phyloP scores from a whole-genome alignment of 2,329 filamentous ascomycete species.

The Diaporthe citrichinensis region DNA sequence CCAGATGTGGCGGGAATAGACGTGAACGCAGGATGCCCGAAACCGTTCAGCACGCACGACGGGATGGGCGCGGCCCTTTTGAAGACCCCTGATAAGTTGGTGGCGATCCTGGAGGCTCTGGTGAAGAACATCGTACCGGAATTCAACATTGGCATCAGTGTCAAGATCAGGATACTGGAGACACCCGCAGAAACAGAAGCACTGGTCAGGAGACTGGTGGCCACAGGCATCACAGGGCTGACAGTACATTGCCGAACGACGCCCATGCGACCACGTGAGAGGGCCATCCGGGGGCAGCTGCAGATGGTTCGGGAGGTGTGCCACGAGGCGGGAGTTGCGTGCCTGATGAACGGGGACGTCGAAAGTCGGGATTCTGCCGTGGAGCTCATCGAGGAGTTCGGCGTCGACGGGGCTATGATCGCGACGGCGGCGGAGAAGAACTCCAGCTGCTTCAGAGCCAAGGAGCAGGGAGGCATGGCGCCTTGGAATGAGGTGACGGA shows the following conservation, averaged over 20 bases:
- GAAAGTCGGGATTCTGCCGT: slow-evolving; percentile 79
- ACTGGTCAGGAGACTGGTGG: slow-evolving; percentile 83
- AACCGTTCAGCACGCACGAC: slow-evolving; percentile 92
- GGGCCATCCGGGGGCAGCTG: slow-evolving; percentile 88
- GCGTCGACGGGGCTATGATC: slow-evolving; percentile 97
- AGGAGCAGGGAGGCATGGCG: slow-evolving; percentile 77
- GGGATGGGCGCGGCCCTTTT: slow-evolving; percentile 97
- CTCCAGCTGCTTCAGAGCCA: slow-evolving; percentile 84
- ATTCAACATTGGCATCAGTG: slow-evolving; percentile 92
- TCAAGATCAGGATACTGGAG: slow-evolving; percentile 93
- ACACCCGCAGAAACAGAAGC: slow-evolving; percentile 80
- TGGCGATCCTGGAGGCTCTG: slow-evolving; percentile 85
- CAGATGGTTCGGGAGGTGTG: slow-evolving; percentile 87
- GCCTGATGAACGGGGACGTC: slow-evolving; percentile 96
- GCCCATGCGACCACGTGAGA: slow-evolving; percentile 92
- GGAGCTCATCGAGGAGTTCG: slow-evolving; percentile 80
- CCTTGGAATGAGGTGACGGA: slow-evolving; percentile 84
- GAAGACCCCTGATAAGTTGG: slow-evolving; percentile 85
- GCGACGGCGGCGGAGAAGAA: slow-evolving; percentile 94
- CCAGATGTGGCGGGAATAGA: slow-evolving; percentile 93
- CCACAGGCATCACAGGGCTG: slow-evolving; percentile 91
- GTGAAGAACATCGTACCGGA: slow-evolving; percentile 77
- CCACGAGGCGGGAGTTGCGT: slow-evolving; percentile 87
- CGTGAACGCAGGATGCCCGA: slow-evolving; percentile 98
- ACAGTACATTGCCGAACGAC: slow-evolving; percentile 97